Evolutionary conservation across 2,329 filamentous ascomycete genomes (phyloP), one percentile per base, ranked within the genome.

Genomic region (Cladosporium austrohemisphaericum): DNA sequence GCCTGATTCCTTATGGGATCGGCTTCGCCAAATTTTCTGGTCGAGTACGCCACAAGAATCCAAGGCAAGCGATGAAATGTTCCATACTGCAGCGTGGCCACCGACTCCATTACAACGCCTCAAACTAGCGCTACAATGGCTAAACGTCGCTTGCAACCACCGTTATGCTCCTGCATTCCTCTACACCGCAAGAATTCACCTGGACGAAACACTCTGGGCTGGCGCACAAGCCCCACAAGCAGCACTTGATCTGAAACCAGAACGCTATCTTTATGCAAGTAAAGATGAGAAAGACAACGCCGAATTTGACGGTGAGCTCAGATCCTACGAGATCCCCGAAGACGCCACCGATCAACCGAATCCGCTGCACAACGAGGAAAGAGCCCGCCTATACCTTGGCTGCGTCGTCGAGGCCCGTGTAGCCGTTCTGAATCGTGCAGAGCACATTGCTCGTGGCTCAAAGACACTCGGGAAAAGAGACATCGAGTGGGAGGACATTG

Each of bases 101-200:
- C 29, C 32, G 7, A 59, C 55, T 13, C 61, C 61, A 2, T 19
- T 40, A 11, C 43, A 52, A 4, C 58, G 65, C 13, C 53, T 54
- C 9, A 22, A 44, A 13, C 40, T 68, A 20, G 65, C 63, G 3
- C 19, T 56, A 1, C 26, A 53, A 11, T 68, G 65, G 65, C 54
- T 65, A 6, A 25, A 52, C 3, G 23, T 58, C 13, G 58, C 62
- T 1, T 40, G 38, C 1, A 7, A 35, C 1, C 50, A 54, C 20
- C 19, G 9, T 3, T 66, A 64, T 44, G 59, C 63, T 10, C 61
- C 61, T 4, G 57, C 63, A 7, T 56, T 47, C 50, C 57, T 68
- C 3, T 43, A 56, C 11, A 18, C 45, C 10, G 63, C 65, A 7
- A 46, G 53, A 9, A 38, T 67, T 11, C 25, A 45, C 33, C 51